Evolutionary conservation across 805 yeast genomes (phyloP), one percentile per base, ranked within the genome.

Genomic region (Candida hungchunana): DNA sequence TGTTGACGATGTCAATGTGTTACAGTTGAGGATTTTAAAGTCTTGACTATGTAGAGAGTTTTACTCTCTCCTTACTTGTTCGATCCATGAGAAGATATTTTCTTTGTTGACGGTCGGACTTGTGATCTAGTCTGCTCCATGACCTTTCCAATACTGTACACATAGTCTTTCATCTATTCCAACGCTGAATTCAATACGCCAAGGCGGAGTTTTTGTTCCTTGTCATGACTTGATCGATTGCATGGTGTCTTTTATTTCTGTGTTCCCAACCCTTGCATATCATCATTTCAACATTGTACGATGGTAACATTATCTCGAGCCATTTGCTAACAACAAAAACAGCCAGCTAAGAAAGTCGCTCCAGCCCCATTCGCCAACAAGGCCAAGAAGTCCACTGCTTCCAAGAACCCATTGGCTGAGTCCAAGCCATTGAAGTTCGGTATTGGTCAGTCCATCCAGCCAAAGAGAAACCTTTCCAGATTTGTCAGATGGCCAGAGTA

Each of bases 401-500:
- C 73, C 47, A 73, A 75, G 73, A 87, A 86, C 79, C 96, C 96
- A 59, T 75, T 89, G 66, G 69, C 86, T 63, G 94, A 84, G 69
- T 71, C 95, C 48, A 75, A 87, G 53, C 95, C 96, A 68, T 82
- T 81, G 75, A 82, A 79, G 75, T 90, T 81, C 63, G 97, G 97
- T 72, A 82, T 93, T 60, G 98, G 98, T 62, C 97, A 93, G 77
- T 73, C 82, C 53, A 61, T 90, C 58, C 97, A 90, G 73, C 95
- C 88, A 68, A 87, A 82, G 78, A 82, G 90, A 74, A 86, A 93
- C 82, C 79, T 93, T 64, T 75, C 95, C 46, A 88, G 97, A 73
- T 89, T 85, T 68, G 97, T 90, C 65, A 93, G 84, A 73, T 93
- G 98, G 98, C 98, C 98, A 66, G 93, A 83, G 73, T 88, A 90